Conservation (phyloP, 345 rosid genomes). For the Arabidopsis arenosa region DNA sequence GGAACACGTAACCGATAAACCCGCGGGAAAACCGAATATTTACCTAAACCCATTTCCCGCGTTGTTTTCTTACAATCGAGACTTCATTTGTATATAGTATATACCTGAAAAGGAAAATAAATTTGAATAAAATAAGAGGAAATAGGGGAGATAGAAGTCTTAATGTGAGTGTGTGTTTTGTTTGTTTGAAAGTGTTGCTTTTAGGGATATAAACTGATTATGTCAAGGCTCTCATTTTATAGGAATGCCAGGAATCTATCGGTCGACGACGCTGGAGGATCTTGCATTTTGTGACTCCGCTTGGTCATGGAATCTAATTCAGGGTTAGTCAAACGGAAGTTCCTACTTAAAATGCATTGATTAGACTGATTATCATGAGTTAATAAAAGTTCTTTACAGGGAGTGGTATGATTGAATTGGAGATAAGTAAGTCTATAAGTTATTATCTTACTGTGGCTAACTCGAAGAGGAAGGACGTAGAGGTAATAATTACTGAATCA, state of each 20-base stretch:
- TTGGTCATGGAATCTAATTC: constrained; percentile 65
- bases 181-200: constrained; percentile 29
- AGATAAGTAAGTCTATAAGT: constrained; percentile 56
- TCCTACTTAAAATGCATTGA: constrained; percentile 26
- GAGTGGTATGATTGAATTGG: constrained; percentile 58
- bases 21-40: background rate
- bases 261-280: constrained; percentile 67
- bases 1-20: background rate
- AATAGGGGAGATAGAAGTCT: background rate
- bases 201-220: constrained; percentile 13
- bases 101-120: background rate
- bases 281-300: constrained; percentile 55
- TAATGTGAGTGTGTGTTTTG: background rate
- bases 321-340: constrained; percentile 55
- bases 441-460: constrained; percentile 76
- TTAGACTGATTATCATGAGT: background rate
- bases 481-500: constrained; percentile 51
- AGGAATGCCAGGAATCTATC: constrained; percentile 62
- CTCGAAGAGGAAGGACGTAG: constrained; percentile 60
- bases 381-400: constrained; percentile 51
- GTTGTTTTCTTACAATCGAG: background rate
- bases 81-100: background rate
- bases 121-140: background rate
- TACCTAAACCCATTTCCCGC: background rate
- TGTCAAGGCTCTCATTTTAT: constrained; percentile 41